A percentile compares a stretch with the other conserved stretches of the same genome.
phyloP scores from a whole-genome alignment of 768 basidiomycete genomes.

The Lactarius hengduanensis region DNA sequence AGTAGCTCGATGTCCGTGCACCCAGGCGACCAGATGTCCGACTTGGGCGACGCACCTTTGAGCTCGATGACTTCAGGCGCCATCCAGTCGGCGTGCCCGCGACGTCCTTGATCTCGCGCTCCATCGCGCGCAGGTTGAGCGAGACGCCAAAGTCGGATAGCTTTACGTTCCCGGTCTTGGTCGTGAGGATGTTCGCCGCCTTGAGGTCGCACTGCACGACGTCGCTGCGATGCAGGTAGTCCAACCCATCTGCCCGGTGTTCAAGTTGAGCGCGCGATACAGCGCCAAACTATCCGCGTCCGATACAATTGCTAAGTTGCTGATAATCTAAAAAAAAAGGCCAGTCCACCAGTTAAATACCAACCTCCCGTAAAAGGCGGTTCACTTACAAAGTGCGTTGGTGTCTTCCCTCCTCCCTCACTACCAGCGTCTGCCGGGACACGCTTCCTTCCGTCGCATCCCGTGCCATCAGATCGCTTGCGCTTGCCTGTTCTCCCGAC shows the following conservation, averaged over 20 bases:
- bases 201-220: slow-evolving; percentile 82
- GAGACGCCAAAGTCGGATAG: no score
- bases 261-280: slow-evolving; percentile 94
- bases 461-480: slow-evolving; percentile 63
- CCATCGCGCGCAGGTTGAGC: slow-evolving; percentile 29
- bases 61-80: slow-evolving; percentile 97
- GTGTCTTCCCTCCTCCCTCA: slow-evolving; percentile 75
- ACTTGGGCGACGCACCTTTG: slow-evolving; percentile 86
- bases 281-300: slow-evolving; percentile 93
- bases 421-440: slow-evolving; percentile 58
- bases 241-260: slow-evolving; percentile 85
- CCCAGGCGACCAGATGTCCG: slow-evolving; percentile 94
- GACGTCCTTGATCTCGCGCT: no score
- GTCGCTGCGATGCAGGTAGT: no score
- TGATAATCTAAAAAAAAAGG: slow-evolving; percentile 36
- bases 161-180: slow-evolving; percentile 74
- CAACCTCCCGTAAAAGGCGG: slow-evolving; percentile 82
- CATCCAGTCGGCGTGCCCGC: slow-evolving; percentile 70
- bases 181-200: slow-evolving; percentile 98
- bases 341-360: slow-evolving; percentile 32
- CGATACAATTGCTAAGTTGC: slow-evolving; percentile 99
- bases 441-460: slow-evolving; percentile 64
- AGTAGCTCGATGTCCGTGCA: slow-evolving; percentile 74
- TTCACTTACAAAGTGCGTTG: slow-evolving; percentile 68
- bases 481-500: slow-evolving; percentile 48